phyloP scores from a whole-genome alignment of 1,284 basidiomycete genomes.

The Cryptococcus sp. region DNA sequence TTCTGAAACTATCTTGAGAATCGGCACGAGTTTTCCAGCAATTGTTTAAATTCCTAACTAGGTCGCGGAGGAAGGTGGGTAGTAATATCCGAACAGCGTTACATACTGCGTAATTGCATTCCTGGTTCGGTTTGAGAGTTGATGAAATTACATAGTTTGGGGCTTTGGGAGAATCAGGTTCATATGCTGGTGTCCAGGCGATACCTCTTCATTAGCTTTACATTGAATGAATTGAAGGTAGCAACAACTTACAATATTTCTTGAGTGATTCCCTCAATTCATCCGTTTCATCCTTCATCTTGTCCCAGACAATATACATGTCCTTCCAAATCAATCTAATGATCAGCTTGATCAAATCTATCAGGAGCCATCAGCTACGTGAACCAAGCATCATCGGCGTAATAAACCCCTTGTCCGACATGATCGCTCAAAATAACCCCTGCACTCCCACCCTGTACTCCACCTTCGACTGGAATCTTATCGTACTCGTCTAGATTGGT shows the following conservation, averaged over 20 bases:
- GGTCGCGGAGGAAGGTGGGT: slow-evolving; percentile 23
- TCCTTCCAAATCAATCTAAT: slow-evolving; percentile 19
- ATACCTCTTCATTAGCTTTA: not conserved
- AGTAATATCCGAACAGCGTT: slow-evolving; percentile 33
- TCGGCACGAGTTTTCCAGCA: slow-evolving; percentile 41
- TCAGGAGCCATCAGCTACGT: slow-evolving; percentile 14
- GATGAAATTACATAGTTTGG: slow-evolving; percentile 18
- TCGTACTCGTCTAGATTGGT: slow-evolving; percentile 25
- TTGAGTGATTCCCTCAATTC: slow-evolving; percentile 13
- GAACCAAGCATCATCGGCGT: slow-evolving; percentile 28
- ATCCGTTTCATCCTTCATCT: slow-evolving; percentile 30
- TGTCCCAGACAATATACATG: slow-evolving; percentile 23
- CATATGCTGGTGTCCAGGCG: slow-evolving; percentile 22
- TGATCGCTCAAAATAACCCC: slow-evolving; percentile 15
- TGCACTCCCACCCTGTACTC: slow-evolving; percentile 8
- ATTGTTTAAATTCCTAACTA: slow-evolving; percentile 13
- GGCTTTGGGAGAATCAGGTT: slow-evolving; percentile 22
- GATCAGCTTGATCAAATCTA: not conserved
- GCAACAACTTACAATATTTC: slow-evolving; percentile 23
- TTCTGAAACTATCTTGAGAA: slow-evolving; percentile 30
- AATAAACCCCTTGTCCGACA: slow-evolving; percentile 19
- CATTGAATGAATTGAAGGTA: not conserved
- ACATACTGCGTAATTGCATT: slow-evolving; percentile 29
- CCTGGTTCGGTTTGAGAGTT: slow-evolving; percentile 8
- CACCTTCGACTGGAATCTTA: not conserved